phyloP scores from a whole-genome alignment of 2,329 filamentous ascomycete species.

The Sporothrix dimorphospora region DNA sequence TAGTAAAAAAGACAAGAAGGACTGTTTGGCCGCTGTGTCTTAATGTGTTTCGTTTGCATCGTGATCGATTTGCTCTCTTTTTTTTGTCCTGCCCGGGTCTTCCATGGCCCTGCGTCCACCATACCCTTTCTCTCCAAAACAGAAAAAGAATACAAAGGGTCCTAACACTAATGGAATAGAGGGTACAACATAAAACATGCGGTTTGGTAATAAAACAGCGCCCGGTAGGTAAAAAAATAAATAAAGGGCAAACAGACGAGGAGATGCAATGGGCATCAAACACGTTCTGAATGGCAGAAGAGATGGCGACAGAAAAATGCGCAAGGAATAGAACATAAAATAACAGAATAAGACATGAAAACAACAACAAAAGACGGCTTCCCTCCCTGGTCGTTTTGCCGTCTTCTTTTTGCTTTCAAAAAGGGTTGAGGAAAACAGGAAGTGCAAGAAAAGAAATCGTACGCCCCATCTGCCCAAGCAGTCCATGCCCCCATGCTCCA shows the following conservation, averaged over 20 bases:
- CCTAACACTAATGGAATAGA: not conserved
- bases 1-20: too few relatives aligned
- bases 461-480: conserved; percentile 15
- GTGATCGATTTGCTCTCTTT: not conserved
- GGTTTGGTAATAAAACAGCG: not conserved
- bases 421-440: not conserved
- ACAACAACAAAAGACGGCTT: not conserved
- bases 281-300: not conserved
- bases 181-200: not conserved
- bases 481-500: conserved; percentile 17
- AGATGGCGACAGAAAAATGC: not conserved
- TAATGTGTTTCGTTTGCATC: conserved; percentile 7
- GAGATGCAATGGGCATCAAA: not conserved
- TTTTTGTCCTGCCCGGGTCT: not conserved
- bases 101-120: not conserved
- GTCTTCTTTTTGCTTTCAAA: too few relatives aligned
- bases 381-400: not conserved
- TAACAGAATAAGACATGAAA: not conserved
- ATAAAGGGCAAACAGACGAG: not conserved
- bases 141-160: not conserved
- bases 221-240: not conserved
- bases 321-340: not conserved
- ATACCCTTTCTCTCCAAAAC: not conserved
- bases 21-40: not conserved
- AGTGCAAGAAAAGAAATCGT: not conserved